Percentiles rank a stretch among this genome's conserved stretches.
Conservation (phyloP, 2,329 filamentous ascomycete genomes). For the Tothia fuscella region DNA sequence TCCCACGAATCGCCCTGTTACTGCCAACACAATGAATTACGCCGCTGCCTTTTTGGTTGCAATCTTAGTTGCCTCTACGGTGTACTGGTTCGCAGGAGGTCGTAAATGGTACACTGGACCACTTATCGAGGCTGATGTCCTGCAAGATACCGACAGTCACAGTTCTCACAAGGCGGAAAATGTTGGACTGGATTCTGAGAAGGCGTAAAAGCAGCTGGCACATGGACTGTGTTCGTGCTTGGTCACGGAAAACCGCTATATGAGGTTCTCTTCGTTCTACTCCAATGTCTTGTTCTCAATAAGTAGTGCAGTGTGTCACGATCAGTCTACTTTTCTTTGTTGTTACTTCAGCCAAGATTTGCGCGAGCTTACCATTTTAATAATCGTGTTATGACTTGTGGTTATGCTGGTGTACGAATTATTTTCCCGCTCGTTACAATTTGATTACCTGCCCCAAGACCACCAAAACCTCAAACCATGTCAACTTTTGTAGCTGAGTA, state of each 20-base stretch:
- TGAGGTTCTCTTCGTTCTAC: too few relatives aligned
- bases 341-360: too few relatives aligned
- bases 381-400: too few relatives aligned
- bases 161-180: slow-evolving; percentile 4
- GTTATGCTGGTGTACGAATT: too few relatives aligned
- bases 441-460: too few relatives aligned
- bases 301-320: too few relatives aligned
- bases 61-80: slow-evolving; percentile 11
- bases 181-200: neutral
- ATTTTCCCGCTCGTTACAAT: too few relatives aligned
- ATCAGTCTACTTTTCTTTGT: too few relatives aligned
- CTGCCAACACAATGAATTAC: slow-evolving; percentile 15
- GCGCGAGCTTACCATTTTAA: too few relatives aligned
- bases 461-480: too few relatives aligned
- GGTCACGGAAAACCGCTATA: neutral
- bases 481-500: too few relatives aligned
- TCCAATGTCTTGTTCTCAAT: too few relatives aligned
- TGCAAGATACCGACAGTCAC: slow-evolving; percentile 1
- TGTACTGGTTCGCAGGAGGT: slow-evolving; percentile 13
- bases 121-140: slow-evolving; percentile 12
- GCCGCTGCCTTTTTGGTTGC: slow-evolving; percentile 12
- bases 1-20: slow-evolving; percentile 12
- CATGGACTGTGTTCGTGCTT: neutral
- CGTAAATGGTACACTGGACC: slow-evolving; percentile 14
- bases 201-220: neutral